These are phyloP conservation scores for Phoma sp. DNA, from an alignment of 2,329 filamentous ascomycete genomes.

Conservation along the genomic window DNA sequence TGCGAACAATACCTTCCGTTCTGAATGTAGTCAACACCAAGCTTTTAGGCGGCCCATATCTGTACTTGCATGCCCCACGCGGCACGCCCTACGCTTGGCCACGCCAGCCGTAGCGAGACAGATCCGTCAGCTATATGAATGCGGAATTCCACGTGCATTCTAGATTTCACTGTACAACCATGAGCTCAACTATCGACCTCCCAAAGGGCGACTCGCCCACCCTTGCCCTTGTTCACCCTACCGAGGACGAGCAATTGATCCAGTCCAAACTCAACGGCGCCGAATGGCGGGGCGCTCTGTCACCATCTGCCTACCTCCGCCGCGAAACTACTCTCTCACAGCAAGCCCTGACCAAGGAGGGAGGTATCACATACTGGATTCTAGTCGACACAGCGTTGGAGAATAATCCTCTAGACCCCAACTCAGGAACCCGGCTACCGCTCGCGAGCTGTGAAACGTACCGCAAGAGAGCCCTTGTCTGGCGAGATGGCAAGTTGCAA, in stretches of 20 bases:
- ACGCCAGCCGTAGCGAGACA: background rate
- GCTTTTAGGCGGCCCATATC: background rate
- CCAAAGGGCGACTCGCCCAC: conserved; percentile 58
- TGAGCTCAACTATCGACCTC: conserved; percentile 45
- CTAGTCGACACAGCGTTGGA: conserved; percentile 57
- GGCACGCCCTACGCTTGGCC: background rate
- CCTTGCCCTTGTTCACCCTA: conserved; percentile 62
- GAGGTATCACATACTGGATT: conserved; percentile 65
- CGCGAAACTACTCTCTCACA: conserved; percentile 61
- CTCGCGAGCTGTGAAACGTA: conserved; percentile 66
- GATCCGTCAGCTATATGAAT: background rate
- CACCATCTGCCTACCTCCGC: conserved; percentile 61
- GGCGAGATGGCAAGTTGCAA: conserved; percentile 54
- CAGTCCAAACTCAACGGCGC: conserved; percentile 61
- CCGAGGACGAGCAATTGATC: conserved; percentile 59
- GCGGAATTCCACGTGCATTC: background rate
- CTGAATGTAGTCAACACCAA: background rate
- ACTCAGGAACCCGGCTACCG: conserved; percentile 50
- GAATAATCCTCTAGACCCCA: conserved; percentile 46
- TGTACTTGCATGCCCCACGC: background rate
- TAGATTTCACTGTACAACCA: conserved; percentile 9
- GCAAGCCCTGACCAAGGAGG: conserved; percentile 61
- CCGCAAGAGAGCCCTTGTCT: conserved; percentile 55
- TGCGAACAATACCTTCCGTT: background rate
- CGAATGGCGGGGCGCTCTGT: conserved; percentile 65